Evolutionary conservation across 495 filamentous ascomycete genomes (phyloP).

Genomic region (Thermothielavioides terrestris): DNA sequence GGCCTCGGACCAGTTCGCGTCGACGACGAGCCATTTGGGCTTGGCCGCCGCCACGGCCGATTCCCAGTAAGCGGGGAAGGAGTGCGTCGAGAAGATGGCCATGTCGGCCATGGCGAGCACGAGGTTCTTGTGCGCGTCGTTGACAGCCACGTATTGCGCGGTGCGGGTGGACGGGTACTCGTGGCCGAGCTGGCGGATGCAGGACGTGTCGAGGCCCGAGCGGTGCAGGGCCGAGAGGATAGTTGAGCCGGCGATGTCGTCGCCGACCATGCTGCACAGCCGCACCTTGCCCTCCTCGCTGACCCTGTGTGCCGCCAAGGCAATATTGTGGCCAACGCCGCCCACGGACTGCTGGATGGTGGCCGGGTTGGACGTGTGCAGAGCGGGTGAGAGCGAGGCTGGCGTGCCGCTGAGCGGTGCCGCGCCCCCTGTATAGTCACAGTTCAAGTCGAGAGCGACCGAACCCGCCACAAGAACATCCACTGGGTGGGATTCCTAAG

Average conservation of each 20-base stretch:
- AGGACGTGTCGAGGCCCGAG: conserved; percentile 54
- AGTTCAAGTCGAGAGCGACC: conserved; percentile 78
- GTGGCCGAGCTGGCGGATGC: conserved; percentile 48
- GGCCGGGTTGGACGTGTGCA: conserved; percentile 82
- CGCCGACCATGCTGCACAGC: conserved; percentile 68
- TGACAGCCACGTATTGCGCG: conserved; percentile 85
- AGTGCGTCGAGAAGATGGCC: conserved; percentile 60
- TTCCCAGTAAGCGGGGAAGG: conserved; percentile 48
- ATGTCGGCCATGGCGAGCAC: conserved; percentile 91
- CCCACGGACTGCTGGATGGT: conserved; percentile 72
- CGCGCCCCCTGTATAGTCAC: conserved; percentile 49
- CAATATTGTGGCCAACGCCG: conserved; percentile 92
- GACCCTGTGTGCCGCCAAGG: conserved; percentile 58
- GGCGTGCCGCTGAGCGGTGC: conserved; percentile 4
- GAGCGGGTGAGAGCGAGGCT: conserved; percentile 42
- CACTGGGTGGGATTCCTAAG: conserved; percentile 17
- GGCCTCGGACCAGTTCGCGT: conserved; percentile 68
- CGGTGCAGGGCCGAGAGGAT: conserved; percentile 53
- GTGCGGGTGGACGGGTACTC: conserved; percentile 51
- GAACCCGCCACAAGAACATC: conserved; percentile 85
- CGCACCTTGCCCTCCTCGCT: conserved; percentile 39
- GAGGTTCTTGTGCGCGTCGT: conserved; percentile 72
- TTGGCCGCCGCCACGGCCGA: conserved; percentile 44
- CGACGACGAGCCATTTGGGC: conserved; percentile 68
- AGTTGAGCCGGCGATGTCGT: conserved; percentile 67